Percentiles rank a stretch among this genome's conserved stretches.
These are phyloP conservation scores for Platanus orientalis DNA, from an alignment of 164 flowering plant genomes.

Conservation along the genomic window DNA sequence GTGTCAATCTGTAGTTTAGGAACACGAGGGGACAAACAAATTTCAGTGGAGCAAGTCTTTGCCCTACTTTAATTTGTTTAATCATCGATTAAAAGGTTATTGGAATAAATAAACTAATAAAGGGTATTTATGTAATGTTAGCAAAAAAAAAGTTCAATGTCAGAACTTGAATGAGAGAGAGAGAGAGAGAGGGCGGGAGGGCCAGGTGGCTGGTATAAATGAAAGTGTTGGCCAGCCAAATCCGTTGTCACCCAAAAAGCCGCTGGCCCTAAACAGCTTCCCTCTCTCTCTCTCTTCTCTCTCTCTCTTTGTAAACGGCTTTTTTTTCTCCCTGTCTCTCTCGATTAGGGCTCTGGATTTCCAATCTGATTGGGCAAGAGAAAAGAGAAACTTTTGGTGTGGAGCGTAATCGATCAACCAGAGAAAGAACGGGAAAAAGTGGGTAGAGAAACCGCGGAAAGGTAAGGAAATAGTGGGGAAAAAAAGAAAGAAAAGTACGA, in stretches of 20 bases:
- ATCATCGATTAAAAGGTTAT: no score
- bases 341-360: no score
- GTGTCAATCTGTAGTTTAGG: no score
- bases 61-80: no score
- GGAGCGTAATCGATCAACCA: neutral
- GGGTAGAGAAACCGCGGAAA: neutral
- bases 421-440: neutral
- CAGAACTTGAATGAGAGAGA: constrained; percentile 15
- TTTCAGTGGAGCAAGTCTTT: no score
- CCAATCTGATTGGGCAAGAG: no score
- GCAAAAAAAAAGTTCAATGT: no score
- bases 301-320: neutral
- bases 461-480: neutral
- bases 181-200: constrained; percentile 14
- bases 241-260: constrained; percentile 2
- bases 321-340: neutral
- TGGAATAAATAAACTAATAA: no score
- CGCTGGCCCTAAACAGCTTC: neutral
- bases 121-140: neutral
- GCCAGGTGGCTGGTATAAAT: constrained; percentile 12
- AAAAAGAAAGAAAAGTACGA: no score
- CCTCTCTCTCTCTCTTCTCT: neutral
- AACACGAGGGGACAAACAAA: no score
- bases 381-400: no score
- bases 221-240: neutral